Evolutionary conservation across 495 filamentous ascomycete species (phyloP).

Genomic region (Lasiosphaeria miniovina): DNA sequence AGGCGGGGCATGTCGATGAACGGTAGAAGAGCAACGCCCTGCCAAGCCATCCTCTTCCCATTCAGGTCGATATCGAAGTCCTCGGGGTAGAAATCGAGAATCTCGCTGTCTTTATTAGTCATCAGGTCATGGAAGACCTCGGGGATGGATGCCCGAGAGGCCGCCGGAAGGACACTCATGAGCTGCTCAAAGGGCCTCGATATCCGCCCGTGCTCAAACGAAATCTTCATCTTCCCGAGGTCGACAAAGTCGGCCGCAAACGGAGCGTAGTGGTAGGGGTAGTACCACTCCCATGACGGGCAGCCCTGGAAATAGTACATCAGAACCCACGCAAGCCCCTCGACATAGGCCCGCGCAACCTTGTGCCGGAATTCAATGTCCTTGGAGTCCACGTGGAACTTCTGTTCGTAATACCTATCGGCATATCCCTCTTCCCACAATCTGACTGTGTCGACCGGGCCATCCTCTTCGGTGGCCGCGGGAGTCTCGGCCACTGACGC

Average conservation of each 20-base stretch:
- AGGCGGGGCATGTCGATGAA: conserved; percentile 94
- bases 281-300: conserved; percentile 98
- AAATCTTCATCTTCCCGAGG: conserved; percentile 70
- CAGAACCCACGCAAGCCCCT: conserved; percentile 97
- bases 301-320: conserved; percentile 98
- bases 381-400: conserved; percentile 81
- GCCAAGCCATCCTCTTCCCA: conserved; percentile 98
- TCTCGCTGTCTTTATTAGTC: conserved; percentile 80
- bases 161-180: conserved; percentile 95
- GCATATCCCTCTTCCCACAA: conserved; percentile 95
- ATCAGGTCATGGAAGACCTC: conserved; percentile 83
- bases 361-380: conserved; percentile 86
- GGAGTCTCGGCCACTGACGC: conserved; percentile 41
- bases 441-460: conserved; percentile 73
- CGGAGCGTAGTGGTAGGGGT: conserved; percentile 96
- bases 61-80: conserved; percentile 93
- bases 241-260: conserved; percentile 95
- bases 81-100: conserved; percentile 95
- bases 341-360: conserved; percentile 90
- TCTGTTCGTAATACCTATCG: conserved; percentile 95
- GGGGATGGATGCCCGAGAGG: conserved; percentile 87
- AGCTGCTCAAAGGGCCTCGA: conserved; percentile 96
- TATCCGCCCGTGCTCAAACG: conserved; percentile 80
- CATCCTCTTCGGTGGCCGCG: conserved; percentile 52
- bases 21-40: conserved; percentile 87